Evolutionary conservation across 2,329 filamentous ascomycete species (phyloP), one percentile per base, ranked within the genome.

Genomic region (Pseudocercospora ulei): DNA sequence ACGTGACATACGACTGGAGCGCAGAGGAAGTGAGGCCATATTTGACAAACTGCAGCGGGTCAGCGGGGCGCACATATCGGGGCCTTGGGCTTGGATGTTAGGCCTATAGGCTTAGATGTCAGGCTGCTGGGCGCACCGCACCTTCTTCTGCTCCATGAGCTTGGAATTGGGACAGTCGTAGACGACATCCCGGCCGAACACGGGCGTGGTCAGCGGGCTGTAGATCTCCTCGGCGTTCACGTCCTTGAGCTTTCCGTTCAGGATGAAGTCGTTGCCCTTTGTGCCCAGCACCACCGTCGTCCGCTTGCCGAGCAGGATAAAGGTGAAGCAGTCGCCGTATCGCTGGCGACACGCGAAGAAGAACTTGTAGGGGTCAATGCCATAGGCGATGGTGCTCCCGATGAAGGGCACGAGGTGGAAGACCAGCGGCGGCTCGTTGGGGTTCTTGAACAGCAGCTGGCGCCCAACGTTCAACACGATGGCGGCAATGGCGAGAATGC

Each of bases 91-190:
- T n/a, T n/a, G n/a, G n/a, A n/a, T n/a, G n/a, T n/a, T n/a, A n/a
- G n/a, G n/a, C n/a, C n/a, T n/a, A n/a, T n/a, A n/a, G n/a, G n/a
- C n/a, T n/a, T n/a, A n/a, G n/a, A n/a, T n/a, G n/a, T 18, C 14
- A 11, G 7, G 6, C 25, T 19, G 8, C 26, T 26, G 6, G 17
- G 7, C 4, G 12, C 13, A n/a, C n/a, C 37, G 35, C 64, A 47
- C 82, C 76, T 88, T 90, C 70, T 93, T 93, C 70, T 93, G 85
- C 67, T 93, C 85, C 85, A 93, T 92, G 57, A 93, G 73, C 65
- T 92, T 92, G 42, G 83, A 71, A 60, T 92, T 92, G 26, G 84
- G 83, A 65, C 84, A 90, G 61, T 92, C 85, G 59, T 92, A 93
- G 38, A 92, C 82, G 16, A 93, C 85, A 65, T 87, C 80, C 54